These are phyloP conservation scores for Saccharomyces mikatae DNA, from an alignment of 805 yeast species.

Conservation along the genomic window DNA sequence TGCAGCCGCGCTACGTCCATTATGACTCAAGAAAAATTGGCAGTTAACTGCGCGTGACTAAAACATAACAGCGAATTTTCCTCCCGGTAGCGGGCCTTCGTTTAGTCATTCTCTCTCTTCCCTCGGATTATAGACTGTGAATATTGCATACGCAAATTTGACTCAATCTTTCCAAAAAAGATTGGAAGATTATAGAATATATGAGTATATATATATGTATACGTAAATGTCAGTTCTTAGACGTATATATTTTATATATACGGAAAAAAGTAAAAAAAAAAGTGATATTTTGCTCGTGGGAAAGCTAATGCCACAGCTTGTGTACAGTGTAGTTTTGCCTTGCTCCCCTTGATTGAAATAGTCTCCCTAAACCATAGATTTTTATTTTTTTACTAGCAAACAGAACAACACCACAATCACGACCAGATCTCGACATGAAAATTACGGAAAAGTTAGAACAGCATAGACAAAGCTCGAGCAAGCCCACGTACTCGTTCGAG, in stretches of 20 bases:
- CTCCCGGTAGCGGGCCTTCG: not conserved
- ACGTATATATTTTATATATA: not conserved
- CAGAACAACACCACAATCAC: not conserved
- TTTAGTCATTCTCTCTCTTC: not conserved
- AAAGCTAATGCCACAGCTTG: not conserved
- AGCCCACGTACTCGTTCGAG: conserved; percentile 86
- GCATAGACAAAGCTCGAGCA: conserved; percentile 25
- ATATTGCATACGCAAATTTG: not conserved
- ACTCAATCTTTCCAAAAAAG: not conserved
- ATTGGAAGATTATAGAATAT: not conserved
- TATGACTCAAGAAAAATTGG: not conserved
- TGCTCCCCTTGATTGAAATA: not conserved
- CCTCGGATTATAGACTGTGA: not conserved
- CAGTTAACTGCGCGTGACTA: not conserved
- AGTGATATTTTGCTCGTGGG: not conserved
- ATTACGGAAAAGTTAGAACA: conserved; percentile 34
- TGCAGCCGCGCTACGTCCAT: not conserved
- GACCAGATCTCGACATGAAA: conserved; percentile 25
- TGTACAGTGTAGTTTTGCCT: not conserved
- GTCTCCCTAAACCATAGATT: not conserved
- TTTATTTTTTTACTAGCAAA: not conserved
- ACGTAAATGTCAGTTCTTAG: not conserved
- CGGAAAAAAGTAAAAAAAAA: not conserved
- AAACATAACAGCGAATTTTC: not conserved
- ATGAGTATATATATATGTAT: not conserved